Evolutionary conservation across 2,329 filamentous ascomycete species (phyloP).

Genomic region (Dothideomycetes sp.): DNA sequence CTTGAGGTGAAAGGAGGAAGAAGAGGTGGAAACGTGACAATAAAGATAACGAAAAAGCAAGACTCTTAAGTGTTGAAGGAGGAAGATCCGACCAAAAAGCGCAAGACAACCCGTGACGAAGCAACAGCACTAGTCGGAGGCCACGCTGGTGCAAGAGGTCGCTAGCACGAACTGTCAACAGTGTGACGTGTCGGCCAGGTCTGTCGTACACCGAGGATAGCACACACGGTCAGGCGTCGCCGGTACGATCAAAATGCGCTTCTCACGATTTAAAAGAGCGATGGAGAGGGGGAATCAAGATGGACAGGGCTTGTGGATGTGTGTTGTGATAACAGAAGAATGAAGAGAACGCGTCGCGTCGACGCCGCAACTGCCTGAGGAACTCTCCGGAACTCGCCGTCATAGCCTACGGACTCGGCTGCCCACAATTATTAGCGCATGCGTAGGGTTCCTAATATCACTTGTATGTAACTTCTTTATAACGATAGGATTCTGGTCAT

Average conservation of each 20-base stretch:
- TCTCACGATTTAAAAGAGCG: background rate
- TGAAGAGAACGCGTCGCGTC: background rate
- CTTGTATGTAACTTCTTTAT: no score
- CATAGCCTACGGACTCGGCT: no score
- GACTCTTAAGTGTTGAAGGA: background rate
- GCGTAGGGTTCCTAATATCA: no score
- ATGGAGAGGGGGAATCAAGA: background rate
- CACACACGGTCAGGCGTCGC: slow-evolving; percentile 9
- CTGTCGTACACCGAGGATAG: slow-evolving; percentile 2
- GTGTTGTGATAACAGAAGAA: background rate
- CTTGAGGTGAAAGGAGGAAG: background rate
- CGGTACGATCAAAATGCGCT: slow-evolving; percentile 1
- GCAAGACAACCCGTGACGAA: slow-evolving; percentile 6
- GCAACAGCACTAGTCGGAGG: slow-evolving; percentile 5
- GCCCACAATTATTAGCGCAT: no score
- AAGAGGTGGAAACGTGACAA: background rate
- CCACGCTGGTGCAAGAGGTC: slow-evolving; percentile 2
- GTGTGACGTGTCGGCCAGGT: slow-evolving; percentile 4
- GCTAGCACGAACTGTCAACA: slow-evolving; percentile 1
- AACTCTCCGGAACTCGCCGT: background rate
- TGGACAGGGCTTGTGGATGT: background rate
- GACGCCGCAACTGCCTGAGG: background rate
- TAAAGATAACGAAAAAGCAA: background rate
- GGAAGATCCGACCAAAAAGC: background rate
- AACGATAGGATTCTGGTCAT: no score